Percentiles rank a stretch among this genome's conserved stretches.
phyloP scores from a whole-genome alignment of 768 basidiomycete genomes.

The Lactarius evosmus region DNA sequence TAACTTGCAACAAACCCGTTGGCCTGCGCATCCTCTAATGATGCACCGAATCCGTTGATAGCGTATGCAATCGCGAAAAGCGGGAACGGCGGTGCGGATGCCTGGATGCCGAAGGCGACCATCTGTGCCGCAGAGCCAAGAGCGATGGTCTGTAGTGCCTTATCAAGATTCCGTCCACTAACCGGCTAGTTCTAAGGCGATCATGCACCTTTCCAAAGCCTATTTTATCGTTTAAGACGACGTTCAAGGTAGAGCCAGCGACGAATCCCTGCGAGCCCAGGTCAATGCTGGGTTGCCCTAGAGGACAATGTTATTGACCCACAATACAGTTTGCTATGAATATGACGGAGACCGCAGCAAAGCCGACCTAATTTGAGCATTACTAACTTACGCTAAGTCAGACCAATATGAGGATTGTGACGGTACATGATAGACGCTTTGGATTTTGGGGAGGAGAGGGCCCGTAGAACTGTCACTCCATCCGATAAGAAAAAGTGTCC shows the following conservation, averaged over 20 bases:
- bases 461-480: conserved; percentile 80
- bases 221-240: conserved; percentile 43
- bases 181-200: neutral
- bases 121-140: conserved; percentile 50
- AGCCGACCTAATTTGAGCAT: conserved; percentile 40
- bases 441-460: conserved; percentile 70
- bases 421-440: conserved; percentile 48
- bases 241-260: conserved; percentile 45
- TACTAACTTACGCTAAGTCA: neutral
- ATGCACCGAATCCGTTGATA: conserved; percentile 49
- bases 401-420: conserved; percentile 1
- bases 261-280: conserved; percentile 44
- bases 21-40: conserved; percentile 64
- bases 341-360: conserved; percentile 55
- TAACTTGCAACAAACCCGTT: conserved; percentile 66
- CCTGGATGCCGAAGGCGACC: conserved; percentile 51
- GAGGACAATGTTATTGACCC: conserved; percentile 21
- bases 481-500: conserved; percentile 57
- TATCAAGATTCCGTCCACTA: neutral
- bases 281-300: neutral
- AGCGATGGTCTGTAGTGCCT: conserved; percentile 38
- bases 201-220: conserved; percentile 47
- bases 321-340: conserved; percentile 53
- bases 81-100: conserved; percentile 61
- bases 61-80: conserved; percentile 50